Base-by-base conservation (phyloP, 441 rosid genomes). In the Rhodomyrtus psidioides region DNA sequence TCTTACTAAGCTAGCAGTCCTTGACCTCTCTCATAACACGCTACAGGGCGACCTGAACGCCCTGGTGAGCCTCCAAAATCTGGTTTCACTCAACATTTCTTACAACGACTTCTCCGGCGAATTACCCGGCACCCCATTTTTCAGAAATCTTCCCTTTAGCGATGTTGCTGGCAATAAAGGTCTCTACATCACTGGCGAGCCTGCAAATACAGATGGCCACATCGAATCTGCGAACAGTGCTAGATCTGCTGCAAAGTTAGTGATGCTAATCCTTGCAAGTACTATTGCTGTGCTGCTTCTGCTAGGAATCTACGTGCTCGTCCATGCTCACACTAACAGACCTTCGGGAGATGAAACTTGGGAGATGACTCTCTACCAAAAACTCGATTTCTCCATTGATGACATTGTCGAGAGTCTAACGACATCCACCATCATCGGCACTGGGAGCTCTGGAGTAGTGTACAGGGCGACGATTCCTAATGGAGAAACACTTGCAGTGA, bases 371-470 rank as follows among this genome's bases (percentile, higher is more conserved):
- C 88, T 97, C 12, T 97, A 94, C 88, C 98, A 97, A 86, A 97
- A 96, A 89, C 95, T 96, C 4, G 96, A 94, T 23, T 94, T 96
- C 90, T 94, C 98, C 9, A 88, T 96, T 23, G 94, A 94, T 58
- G 96, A 93, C 87, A 88, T 94, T 55, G 90, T 96, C 12, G 81
- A 86, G 57, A 90, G 94, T 60, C 87, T 97, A 53, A 93, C 94
- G 26, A 93, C 99, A 13, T 89, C 97, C 0, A 95, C 95, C 83
- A 96, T 97, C 53, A 97, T 97, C 74, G 99, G 99, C 83, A 96
- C 98, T 0, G 99, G 99, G 58, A 97, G 99, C 91, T 97, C 99
- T 8, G 98, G 99, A 51, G 98, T 97, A 10, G 99, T 97, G 0
- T 95, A 96, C 89, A 92, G 93, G 85, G 97, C 95, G 75, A 92